Evolutionary conservation across 2,329 filamentous ascomycete species (phyloP), one percentile per base, ranked within the genome.

Genomic region (Beauveria medogensis): DNA sequence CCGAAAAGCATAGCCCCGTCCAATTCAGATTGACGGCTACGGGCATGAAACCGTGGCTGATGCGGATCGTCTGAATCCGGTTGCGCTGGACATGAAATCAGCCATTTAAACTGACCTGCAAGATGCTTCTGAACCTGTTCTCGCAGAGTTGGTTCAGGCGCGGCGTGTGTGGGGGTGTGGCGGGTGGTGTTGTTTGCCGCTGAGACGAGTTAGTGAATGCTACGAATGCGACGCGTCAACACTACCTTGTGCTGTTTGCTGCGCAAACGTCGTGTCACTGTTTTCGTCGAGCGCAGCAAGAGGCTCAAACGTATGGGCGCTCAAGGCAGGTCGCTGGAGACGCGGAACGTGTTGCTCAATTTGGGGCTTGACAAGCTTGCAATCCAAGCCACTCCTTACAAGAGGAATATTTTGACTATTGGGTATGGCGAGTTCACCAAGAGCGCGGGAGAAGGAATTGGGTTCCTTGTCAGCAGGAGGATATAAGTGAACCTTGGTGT

Each of bases 31-130:
- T 66, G 70, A 63, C 67, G 62, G 62, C 63, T 53, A 40, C 60
- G 55, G 44, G 59, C 57, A 55, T 62, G 62, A 54, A 66, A 55
- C 26, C 46, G 48, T 57, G 59, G 62, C 48, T 52, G 61, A 54
- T 64, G 62, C 57, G 64, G 58, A 47, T 64, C 66, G 63, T 63
- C 63, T 54, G 65, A 67, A 65, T 63, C 64, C 37, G 64, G 61
- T 67, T 71, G 64, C 61, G 65, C 66, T 51, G 74, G 71, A 63
- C 76, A 71, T 26, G 75, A 74, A 43, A 82, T 68, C 60, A 82
- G 68, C 73, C 76, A 82, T 66, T 82, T 77, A 67, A 79, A 82
- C 69, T 80, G 73, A 75, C 77, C 77, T 72, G 75, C 73, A 64
- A 75, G 69, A 68, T 81, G 78, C 64, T 72, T 75, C 55, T 71